Percentiles rank a stretch among this genome's conserved stretches.
These are phyloP conservation scores for Closterium sp. DNA, from an alignment of 139 green algal species.

Conservation along the genomic window DNA sequence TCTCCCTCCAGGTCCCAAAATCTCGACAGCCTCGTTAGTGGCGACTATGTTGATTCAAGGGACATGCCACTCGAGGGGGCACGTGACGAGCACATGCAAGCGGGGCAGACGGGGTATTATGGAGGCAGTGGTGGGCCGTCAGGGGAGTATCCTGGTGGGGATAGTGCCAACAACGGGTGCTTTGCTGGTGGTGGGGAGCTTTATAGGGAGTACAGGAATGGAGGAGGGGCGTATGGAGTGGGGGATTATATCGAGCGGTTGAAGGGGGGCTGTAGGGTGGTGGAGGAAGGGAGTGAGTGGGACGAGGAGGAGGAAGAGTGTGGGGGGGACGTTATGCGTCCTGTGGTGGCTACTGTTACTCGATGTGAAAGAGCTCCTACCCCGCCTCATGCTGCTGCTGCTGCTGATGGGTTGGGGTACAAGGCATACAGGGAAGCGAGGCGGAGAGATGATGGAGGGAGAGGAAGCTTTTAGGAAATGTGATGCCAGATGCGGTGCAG, in stretches of 20 bases:
- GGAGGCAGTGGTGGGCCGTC: not conserved
- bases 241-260: not conserved
- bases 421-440: too few species aligned
- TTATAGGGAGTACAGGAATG: not conserved
- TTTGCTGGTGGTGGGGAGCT: not conserved
- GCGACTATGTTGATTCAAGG: not conserved
- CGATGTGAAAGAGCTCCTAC: too few species aligned
- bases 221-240: not conserved
- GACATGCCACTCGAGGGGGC: not conserved
- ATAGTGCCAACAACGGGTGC: not conserved
- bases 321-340: not conserved
- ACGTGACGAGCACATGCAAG: not conserved
- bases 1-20: not conserved
- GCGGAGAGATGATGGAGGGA: too few species aligned
- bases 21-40: not conserved
- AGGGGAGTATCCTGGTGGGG: not conserved
- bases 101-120: not conserved
- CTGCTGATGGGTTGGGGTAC: too few species aligned
- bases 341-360: too few species aligned
- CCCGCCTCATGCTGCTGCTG: too few species aligned
- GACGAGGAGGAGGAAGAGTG: not conserved
- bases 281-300: not conserved
- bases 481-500: too few species aligned
- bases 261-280: not conserved
- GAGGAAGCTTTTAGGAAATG: too few species aligned